These are phyloP conservation scores for Ammopiptanthus mongolicus DNA, from an alignment of 306 rosid species.

Conservation along the genomic window DNA sequence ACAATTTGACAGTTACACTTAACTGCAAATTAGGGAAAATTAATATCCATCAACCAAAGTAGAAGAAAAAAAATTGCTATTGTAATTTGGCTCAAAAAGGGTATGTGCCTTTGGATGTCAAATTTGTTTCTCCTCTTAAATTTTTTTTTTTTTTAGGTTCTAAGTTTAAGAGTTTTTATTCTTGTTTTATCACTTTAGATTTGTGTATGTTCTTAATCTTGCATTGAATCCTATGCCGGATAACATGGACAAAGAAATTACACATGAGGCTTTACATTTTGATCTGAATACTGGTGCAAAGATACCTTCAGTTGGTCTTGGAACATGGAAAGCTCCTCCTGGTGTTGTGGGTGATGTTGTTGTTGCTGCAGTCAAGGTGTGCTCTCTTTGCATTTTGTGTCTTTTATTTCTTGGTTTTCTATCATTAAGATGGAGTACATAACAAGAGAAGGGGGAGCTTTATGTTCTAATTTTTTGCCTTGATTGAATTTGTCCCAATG, in stretches of 20 bases:
- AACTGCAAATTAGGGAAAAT: background rate
- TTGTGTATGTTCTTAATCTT: background rate
- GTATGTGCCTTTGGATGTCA: too few relatives aligned
- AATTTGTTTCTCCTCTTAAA: too few relatives aligned
- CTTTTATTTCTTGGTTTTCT: background rate
- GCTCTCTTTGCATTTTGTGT: background rate
- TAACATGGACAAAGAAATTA: constrained; percentile 33
- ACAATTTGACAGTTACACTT: background rate
- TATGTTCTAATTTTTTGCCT: background rate
- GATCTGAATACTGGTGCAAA: constrained; percentile 66
- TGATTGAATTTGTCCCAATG: constrained; percentile 10
- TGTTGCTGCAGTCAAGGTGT: constrained; percentile 71
- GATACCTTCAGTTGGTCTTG: constrained; percentile 71
- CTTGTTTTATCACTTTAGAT: too few relatives aligned
- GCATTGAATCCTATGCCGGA: constrained; percentile 1
- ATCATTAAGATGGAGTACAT: too few relatives aligned
- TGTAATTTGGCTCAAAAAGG: too few relatives aligned
- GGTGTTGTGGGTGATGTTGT: constrained; percentile 61
- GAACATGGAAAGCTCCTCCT: constrained; percentile 73
- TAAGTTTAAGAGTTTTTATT: too few relatives aligned
- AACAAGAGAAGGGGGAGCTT: background rate
- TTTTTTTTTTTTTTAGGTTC: too few relatives aligned
- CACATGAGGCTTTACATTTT: constrained; percentile 34
- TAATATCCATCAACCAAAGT: too few relatives aligned
- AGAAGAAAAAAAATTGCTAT: too few relatives aligned